Evolutionary conservation across 345 rosid genomes (phyloP), one percentile per base, ranked within the genome.

Genomic region (Sonneratia alba): DNA sequence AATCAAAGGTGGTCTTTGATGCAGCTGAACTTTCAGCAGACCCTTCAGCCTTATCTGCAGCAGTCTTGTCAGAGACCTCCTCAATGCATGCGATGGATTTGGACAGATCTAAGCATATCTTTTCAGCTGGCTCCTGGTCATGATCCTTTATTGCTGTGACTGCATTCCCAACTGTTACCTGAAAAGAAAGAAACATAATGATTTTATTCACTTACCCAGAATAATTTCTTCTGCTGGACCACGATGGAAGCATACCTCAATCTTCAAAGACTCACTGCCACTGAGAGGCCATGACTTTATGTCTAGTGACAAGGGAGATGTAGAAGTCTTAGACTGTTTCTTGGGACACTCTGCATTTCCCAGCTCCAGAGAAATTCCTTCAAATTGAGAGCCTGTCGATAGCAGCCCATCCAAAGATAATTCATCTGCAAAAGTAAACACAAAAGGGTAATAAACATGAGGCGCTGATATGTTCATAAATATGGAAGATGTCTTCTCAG

Each of bases 1-100:
- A 75, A 70, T 75, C 78, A 36, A 34, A 75, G 45, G 74, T 70
- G 55, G 79, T 71, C 42, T 76, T 71, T 36, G 79, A 76, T 55
- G 75, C 59, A 24, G 75, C 55, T 27, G 75, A 71, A 72, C 71
- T 72, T 63, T 71, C 79, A 34, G 75, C 68, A 57, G 79, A 71
- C 19, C 71, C 75, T 67, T 72, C 79, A 0, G 42, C 75, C 67
- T 67, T 76, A 51, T 75, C 69, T 18, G 32, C 62, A 47, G 71
- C 36, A 47, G 38, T 43, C 64, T 76, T 76, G 36, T 76, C 75
- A 22, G 75, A 71, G 37, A 57, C 71, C 64, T 76, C 79, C 71
- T 76, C 45, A 7, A 67, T 51, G 69, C 74, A 65, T 18, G 66
- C 49, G 65, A 43, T 49, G 42, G 79, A 68, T 62, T 71, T 76